Base-by-base conservation (phyloP, 495 filamentous ascomycete genomes). In the Podospora pseudoanserina region DNA sequence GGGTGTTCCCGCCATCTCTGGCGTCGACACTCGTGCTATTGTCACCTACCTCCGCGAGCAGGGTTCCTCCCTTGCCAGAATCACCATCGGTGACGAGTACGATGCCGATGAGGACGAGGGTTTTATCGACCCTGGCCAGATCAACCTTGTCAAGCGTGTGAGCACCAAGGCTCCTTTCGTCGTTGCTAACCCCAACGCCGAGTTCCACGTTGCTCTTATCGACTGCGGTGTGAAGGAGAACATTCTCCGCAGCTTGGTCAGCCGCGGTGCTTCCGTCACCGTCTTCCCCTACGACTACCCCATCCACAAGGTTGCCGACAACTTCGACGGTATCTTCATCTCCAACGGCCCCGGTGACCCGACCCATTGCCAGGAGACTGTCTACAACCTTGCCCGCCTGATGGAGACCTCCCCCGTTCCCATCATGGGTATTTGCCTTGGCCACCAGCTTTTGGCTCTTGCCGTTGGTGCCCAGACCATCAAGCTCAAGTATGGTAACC, bases 141-240 rank as follows among this genome's bases (percentile, higher is more conserved):
- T 97, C 82, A 96, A 99, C 81, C 81, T 99, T 65, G 95, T 99
- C 69, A 91, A 92, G 77, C 89, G 91, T 68, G 95, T 99, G 70
- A 95, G 91, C 84, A 99, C 95, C 77, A 99, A 99, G 85, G 89
- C 92, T 65, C 96, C 95, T 13, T 99, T 99, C 85, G 94, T 97
- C 75, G 90, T 97, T 68, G 87, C 88, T 69, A 91, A 92, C 44
- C 84, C 87, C 56, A 84, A 86, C 71, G 92, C 94, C 67, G 88
- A 91, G 76, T 87, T 90, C 78, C 95, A 99, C 81, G 87, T 99
- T 73, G 95, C 94, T 44, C 86, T 99, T 67, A 89, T 99, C 78
- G 95, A 99, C 81, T 99, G 95, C 77, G 95, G 95, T 79, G 96
- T 99, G 68, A 99, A 99, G 86, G 95, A 99, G 86, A 99, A 98